These are phyloP conservation scores for Tarenaya hassleriana DNA, from an alignment of 345 rosid genomes.

Conservation along the genomic window DNA sequence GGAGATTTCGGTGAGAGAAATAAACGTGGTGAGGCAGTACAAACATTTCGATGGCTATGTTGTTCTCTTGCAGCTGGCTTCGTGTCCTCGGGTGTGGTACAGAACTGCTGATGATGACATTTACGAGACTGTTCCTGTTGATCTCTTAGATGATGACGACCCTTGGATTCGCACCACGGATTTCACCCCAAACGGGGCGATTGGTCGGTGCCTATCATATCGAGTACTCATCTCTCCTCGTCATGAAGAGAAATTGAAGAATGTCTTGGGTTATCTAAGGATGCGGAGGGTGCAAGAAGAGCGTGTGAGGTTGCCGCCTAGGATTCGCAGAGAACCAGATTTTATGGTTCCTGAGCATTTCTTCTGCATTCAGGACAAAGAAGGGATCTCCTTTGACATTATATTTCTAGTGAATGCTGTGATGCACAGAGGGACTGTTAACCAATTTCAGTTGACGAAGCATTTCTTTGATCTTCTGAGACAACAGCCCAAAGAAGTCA, in stretches of 20 bases:
- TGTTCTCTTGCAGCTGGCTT: constrained; percentile 58
- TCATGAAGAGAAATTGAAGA: constrained; percentile 49
- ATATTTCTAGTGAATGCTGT: constrained; percentile 72
- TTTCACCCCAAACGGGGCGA: constrained; percentile 63
- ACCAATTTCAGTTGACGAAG: constrained; percentile 56
- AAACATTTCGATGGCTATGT: constrained; percentile 32
- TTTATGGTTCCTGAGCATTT: constrained; percentile 53
- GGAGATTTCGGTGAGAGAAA: constrained; percentile 73
- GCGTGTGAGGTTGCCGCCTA: constrained; percentile 32
- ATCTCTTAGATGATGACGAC: constrained; percentile 87
- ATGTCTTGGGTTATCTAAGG: constrained; percentile 42
- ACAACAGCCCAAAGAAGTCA: constrained; percentile 46
- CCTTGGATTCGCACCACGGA: constrained; percentile 95
- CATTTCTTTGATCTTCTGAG: constrained; percentile 56
- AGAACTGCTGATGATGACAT: constrained; percentile 83
- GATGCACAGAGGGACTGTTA: constrained; percentile 59
- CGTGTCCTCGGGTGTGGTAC: constrained; percentile 68
- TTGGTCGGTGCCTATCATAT: constrained; percentile 62
- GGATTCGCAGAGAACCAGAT: constrained; percentile 48
- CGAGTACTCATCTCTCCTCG: constrained; percentile 57
- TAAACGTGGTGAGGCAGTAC: constrained; percentile 47
- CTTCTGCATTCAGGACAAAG: constrained; percentile 44
- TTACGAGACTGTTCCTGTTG: constrained; percentile 42
- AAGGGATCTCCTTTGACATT: constrained; percentile 53
- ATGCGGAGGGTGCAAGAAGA: constrained; percentile 47